phyloP scores from a whole-genome alignment of 2,329 filamentous ascomycete species.

The Aureobasidium subglaciale region DNA sequence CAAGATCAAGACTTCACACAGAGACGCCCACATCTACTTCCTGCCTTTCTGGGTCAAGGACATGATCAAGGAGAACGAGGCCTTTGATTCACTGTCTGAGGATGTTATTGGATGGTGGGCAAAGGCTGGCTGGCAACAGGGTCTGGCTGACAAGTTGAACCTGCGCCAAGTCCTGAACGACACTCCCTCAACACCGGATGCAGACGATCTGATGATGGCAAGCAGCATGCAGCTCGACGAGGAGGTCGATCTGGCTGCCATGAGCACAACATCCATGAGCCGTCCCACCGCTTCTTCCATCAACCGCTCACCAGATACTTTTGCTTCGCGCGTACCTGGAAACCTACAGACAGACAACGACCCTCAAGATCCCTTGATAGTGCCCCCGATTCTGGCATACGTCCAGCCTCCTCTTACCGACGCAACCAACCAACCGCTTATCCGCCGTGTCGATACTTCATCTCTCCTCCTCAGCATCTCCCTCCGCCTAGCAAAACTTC shows the following conservation, averaged over 20 bases:
- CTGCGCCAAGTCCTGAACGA: constrained; percentile 58
- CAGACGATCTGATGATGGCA: constrained; percentile 23
- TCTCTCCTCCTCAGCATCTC: constrained; percentile 75
- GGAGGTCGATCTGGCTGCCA: constrained; percentile 20
- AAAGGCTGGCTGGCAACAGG: constrained; percentile 84
- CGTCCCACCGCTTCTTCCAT: constrained; percentile 15
- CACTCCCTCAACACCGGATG: constrained; percentile 21
- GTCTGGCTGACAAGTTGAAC: constrained; percentile 69
- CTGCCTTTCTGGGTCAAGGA: constrained; percentile 88
- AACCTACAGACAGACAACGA: constrained; percentile 12
- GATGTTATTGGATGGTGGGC: constrained; percentile 94
- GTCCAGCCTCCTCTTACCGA: constrained; percentile 53
- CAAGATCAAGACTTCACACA: constrained; percentile 73
- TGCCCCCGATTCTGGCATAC: constrained; percentile 75
- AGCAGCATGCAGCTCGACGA: constrained; percentile 20
- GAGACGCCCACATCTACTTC: constrained; percentile 91
- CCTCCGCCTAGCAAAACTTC: constrained; percentile 77
- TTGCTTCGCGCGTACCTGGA: constrained; percentile 17
- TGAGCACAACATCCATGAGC: constrained; percentile 15
- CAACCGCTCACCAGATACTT: neutral
- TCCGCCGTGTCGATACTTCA: constrained; percentile 83
- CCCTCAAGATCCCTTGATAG: constrained; percentile 31
- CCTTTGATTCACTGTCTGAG: constrained; percentile 80
- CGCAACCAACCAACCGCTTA: constrained; percentile 46
- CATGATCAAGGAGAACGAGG: constrained; percentile 70